Percentiles rank a stretch among this genome's conserved stretches.
Evolutionary conservation across 805 yeast genomes (phyloP).

Genomic region (Maudiozyma saulgeensis): DNA sequence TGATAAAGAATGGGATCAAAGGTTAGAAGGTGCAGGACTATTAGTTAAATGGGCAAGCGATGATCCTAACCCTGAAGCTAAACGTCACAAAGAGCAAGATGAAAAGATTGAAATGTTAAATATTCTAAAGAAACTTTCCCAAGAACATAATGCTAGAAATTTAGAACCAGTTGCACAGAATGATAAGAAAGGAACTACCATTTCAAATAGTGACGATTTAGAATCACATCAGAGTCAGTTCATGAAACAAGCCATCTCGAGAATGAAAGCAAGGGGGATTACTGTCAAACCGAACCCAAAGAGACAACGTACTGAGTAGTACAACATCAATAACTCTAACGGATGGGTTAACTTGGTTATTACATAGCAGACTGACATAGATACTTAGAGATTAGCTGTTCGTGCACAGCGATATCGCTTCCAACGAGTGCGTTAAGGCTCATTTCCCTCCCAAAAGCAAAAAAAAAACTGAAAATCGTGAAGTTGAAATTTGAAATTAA

Average conservation of each 20-base stretch:
- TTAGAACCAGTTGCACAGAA: neutral
- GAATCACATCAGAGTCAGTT: neutral
- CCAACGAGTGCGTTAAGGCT: no score
- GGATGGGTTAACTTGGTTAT: no score
- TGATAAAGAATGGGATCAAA: conserved; percentile 44
- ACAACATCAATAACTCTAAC: no score
- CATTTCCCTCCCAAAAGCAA: neutral
- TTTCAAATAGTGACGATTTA: no score
- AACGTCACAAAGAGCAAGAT: conserved; percentile 22
- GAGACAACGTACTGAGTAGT: neutral
- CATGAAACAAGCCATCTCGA: neutral
- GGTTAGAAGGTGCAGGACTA: conserved; percentile 34
- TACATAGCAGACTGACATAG: no score
- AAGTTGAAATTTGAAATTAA: no score
- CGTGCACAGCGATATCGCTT: no score
- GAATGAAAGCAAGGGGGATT: neutral
- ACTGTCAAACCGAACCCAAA: neutral
- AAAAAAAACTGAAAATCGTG: neutral
- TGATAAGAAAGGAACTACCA: neutral
- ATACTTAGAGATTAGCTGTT: no score
- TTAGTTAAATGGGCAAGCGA: conserved; percentile 79
- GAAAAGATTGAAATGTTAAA: conserved; percentile 17
- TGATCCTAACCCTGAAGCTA: conserved; percentile 61
- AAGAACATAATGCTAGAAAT: neutral
- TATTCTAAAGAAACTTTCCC: conserved; percentile 7